Evolutionary conservation across 306 rosid genomes (phyloP), one percentile per base, ranked within the genome.

Genomic region (Prunus padus): DNA sequence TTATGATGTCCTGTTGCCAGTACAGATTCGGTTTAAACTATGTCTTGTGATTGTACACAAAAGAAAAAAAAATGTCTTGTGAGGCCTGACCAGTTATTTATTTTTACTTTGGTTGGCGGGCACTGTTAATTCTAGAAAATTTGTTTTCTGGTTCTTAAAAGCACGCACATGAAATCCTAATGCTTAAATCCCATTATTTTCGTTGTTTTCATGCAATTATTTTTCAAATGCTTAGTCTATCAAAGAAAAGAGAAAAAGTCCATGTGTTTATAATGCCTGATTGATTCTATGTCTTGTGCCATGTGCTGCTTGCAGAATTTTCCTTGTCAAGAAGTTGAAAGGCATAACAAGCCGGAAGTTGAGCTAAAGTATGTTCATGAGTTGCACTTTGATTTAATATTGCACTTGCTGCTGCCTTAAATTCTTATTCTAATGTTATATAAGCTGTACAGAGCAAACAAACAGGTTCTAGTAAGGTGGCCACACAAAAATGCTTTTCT

Each of bases 341-440:
- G 99, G 85, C 99, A 95, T 81, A 95, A 95, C 97, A 95, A 95
- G 82, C 99, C 97, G 0, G 97, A 92, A 80, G 96, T 95, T 68
- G 99, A 95, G 80, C 90, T 95, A 65, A 90, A 95, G 98, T 95
- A 89, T 64, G 88, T 75, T 56, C 19, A 12, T 19, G 6, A n/a
- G 18, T 56, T 74, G 61, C 75, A 11, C 15, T 68, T 65, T 51
- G 45, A 67, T 79, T 67, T 68, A 20, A 55, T 60, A 46, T 70
- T 37, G 11, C 65, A 69, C 42, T 49, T 57, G 49, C 55, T 44
- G 8, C 50, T 20, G 13, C 42, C 42, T 69, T 65, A 20, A 46
- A 15, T 45, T 9, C 56, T 65, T 52, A 23, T 60, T 51, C 50
- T 47, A 8, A 40, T 40, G 23, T 40, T 67, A 25, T 57, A 8